These are phyloP conservation scores for Hortaea werneckii DNA, from an alignment of 2,329 filamentous ascomycete species.

Conservation along the genomic window DNA sequence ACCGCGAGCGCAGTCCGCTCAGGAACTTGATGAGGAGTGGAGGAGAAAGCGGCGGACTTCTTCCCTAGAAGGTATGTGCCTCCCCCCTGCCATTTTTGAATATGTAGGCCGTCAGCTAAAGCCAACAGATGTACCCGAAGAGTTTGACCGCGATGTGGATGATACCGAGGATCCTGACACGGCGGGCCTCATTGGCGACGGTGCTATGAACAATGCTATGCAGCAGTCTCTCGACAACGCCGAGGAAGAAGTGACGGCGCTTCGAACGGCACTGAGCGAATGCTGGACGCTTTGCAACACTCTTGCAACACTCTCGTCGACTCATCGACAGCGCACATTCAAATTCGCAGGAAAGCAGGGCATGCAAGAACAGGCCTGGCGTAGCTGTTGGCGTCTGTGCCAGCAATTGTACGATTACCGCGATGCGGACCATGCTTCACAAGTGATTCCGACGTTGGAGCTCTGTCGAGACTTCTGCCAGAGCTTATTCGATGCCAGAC, in stretches of 20 bases:
- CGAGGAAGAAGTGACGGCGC: conserved; percentile 53
- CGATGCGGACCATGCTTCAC: conserved; percentile 58
- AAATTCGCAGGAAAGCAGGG: conserved; percentile 63
- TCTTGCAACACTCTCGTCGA: conserved; percentile 71
- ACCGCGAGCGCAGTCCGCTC: conserved; percentile 70
- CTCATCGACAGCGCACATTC: conserved; percentile 70
- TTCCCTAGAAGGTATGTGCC: conserved; percentile 60
- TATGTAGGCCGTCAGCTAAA: conserved; percentile 14
- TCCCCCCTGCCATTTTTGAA: background rate
- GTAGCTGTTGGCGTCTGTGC: conserved; percentile 86
- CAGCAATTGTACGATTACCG: conserved; percentile 77
- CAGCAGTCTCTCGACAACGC: conserved; percentile 38
- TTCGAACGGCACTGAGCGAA: conserved; percentile 71
- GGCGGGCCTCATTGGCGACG: conserved; percentile 25
- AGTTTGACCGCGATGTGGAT: conserved; percentile 14
- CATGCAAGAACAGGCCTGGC: conserved; percentile 81
- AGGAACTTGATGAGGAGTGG: conserved; percentile 57
- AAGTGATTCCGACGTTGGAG: conserved; percentile 67
- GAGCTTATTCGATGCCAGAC: conserved; percentile 74
- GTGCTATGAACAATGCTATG: conserved; percentile 41
- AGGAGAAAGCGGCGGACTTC: conserved; percentile 51
- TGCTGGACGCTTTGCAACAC: conserved; percentile 95
- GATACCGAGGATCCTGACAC: conserved; percentile 15
- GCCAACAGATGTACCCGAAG: conserved; percentile 36
- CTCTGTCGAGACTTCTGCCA: conserved; percentile 89